Conservation (phyloP, 805 yeast genomes). For the Monosporozyma siamensis region DNA sequence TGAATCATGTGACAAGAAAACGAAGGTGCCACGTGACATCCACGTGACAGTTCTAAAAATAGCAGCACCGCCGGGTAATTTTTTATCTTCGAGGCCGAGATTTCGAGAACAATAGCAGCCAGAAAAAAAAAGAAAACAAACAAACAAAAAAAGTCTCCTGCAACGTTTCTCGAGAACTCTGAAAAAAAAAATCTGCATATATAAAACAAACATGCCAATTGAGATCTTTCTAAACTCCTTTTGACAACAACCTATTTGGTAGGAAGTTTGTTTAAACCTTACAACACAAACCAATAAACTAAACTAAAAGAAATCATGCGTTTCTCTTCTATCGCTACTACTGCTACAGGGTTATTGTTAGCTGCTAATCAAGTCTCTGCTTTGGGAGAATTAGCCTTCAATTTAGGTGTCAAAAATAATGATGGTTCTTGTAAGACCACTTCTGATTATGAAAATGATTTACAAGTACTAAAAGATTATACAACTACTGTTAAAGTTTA, state of each 20-base stretch:
- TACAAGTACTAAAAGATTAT: constrained; percentile 48
- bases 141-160: background rate
- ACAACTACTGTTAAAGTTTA: constrained; percentile 69
- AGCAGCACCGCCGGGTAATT: background rate
- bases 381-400: constrained; percentile 68
- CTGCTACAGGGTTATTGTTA: constrained; percentile 34
- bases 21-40: no score
- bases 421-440: constrained; percentile 69
- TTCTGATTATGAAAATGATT: constrained; percentile 60
- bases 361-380: constrained; percentile 45
- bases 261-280: no score
- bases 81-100: no score
- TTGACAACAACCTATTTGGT: no score
- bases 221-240: no score
- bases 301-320: constrained; percentile 15
- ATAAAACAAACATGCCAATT: no score
- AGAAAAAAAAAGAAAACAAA: background rate
- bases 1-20: no score
- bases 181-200: background rate
- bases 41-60: no score
- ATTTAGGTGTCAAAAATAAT: constrained; percentile 75
- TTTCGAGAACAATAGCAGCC: no score
- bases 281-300: background rate
- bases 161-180: background rate
- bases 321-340: constrained; percentile 34